A percentile compares a stretch with the other conserved stretches of the same genome.
Evolutionary conservation across 441 rosid species (phyloP).

Genomic region (Biscutella auriculata): DNA sequence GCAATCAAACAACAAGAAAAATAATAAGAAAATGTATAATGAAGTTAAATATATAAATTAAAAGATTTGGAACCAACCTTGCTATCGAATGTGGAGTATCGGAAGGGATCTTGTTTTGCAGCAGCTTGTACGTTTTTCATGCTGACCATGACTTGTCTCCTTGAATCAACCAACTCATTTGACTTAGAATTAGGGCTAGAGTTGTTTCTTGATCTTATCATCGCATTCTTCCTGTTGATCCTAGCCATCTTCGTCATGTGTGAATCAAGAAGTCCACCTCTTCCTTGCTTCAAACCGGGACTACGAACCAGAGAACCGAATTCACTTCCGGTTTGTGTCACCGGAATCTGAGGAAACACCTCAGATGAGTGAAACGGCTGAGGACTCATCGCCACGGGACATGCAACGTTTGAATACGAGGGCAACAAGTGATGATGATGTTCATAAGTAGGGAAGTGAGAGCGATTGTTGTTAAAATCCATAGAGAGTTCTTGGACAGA

Average conservation of each 20-base stretch:
- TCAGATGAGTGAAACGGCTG: neutral
- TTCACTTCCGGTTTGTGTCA: conserved; percentile 19
- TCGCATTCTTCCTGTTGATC: conserved; percentile 50
- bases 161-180: conserved; percentile 12
- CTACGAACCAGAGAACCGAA: conserved; percentile 1
- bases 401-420: too few species aligned
- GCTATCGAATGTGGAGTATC: conserved; percentile 32
- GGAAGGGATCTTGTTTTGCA: conserved; percentile 21
- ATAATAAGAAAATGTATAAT: neutral
- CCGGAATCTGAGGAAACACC: conserved; percentile 21
- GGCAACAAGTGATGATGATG: conserved; percentile 6
- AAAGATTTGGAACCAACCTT: conserved; percentile 24
- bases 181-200: conserved; percentile 12
- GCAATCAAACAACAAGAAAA: conserved; percentile 17
- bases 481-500: conserved; percentile 19
- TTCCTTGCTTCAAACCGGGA: conserved; percentile 18
- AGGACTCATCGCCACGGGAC: too few species aligned
- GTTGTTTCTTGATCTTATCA: conserved; percentile 34
- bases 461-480: conserved; percentile 14
- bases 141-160: conserved; percentile 16
- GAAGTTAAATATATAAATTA: neutral
- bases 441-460: conserved; percentile 8
- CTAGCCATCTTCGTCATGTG: conserved; percentile 44
- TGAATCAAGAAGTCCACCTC: conserved; percentile 24
- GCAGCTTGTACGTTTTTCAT: neutral